These are phyloP conservation scores for Populus pruinosa DNA, from an alignment of 345 rosid genomes.

Conservation along the genomic window DNA sequence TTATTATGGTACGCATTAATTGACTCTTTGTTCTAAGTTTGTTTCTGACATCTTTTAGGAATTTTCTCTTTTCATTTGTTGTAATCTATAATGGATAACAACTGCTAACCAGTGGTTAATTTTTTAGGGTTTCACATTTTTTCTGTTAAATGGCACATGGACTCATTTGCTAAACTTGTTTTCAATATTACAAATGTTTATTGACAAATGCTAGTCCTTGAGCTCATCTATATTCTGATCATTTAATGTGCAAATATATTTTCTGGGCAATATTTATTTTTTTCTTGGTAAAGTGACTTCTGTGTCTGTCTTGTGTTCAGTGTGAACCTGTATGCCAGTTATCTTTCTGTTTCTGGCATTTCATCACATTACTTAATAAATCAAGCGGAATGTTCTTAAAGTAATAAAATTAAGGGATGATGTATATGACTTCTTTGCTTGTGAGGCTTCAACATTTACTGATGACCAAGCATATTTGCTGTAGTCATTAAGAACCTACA, in stretches of 20 bases:
- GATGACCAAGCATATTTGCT: not conserved
- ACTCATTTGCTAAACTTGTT: no score
- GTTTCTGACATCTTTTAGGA: not conserved
- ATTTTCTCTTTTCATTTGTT: not conserved
- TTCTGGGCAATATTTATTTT: not conserved
- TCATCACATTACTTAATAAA: not conserved
- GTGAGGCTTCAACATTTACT: not conserved
- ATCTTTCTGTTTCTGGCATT: not conserved
- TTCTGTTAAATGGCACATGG: no score
- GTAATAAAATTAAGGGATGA: not conserved
- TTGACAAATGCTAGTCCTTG: not conserved
- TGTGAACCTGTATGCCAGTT: not conserved
- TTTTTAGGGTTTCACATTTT: not conserved
- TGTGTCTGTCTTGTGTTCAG: not conserved
- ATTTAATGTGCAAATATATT: not conserved
- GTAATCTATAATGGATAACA: not conserved
- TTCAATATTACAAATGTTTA: not conserved
- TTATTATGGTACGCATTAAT: conserved; percentile 53
- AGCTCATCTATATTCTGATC: not conserved
- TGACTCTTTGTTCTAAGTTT: not conserved
- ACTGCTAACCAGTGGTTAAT: not conserved
- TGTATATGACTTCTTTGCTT: not conserved
- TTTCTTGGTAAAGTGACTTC: not conserved
- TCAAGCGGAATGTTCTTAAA: no score
- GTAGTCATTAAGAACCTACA: not conserved